Percentiles rank a stretch among this genome's conserved stretches.
Conservation (phyloP, 257 asterid genomes). For the Penstemon barbatus region DNA sequence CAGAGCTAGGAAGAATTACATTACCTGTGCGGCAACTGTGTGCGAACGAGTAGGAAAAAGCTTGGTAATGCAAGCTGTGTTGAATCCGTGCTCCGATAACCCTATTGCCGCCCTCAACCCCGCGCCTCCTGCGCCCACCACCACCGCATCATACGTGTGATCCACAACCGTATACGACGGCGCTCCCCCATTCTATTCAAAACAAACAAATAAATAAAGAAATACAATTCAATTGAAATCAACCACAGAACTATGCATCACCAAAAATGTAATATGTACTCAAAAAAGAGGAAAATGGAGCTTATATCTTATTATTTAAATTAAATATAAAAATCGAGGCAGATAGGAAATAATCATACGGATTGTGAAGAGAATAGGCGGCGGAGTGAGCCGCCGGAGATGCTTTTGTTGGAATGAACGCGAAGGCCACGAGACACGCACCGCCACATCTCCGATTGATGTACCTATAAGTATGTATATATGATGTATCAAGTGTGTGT, state of each 20-base stretch:
- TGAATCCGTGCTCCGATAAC: conserved; percentile 96
- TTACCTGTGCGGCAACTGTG: conserved; percentile 98
- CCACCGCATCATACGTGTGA: conserved; percentile 98
- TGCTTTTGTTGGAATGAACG: conserved; percentile 52
- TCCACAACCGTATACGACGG: conserved; percentile 86
- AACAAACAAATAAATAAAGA: not conserved
- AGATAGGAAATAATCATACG: conserved; percentile 35
- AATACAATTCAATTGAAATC: conserved; percentile 2
- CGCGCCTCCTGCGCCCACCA: conserved; percentile 99
- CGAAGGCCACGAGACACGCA: conserved; percentile 83
- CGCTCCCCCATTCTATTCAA: conserved; percentile 61
- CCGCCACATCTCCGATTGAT: conserved; percentile 73
- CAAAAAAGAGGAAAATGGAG: not conserved
- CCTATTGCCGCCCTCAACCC: conserved; percentile 99
- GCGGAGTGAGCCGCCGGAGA: conserved; percentile 56
- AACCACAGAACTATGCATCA: not conserved
- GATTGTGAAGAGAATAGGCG: conserved; percentile 66
- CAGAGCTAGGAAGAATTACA: conserved; percentile 11
- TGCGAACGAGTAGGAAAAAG: conserved; percentile 98
- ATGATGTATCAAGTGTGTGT: not conserved
- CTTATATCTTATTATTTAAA: not conserved
- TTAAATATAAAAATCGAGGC: not conserved
- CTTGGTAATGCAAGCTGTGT: conserved; percentile 97
- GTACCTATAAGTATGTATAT: not conserved
- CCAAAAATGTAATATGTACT: not conserved